Conservation (phyloP, 768 basidiomycete genomes). For the Rhizopogon sp. region DNA sequence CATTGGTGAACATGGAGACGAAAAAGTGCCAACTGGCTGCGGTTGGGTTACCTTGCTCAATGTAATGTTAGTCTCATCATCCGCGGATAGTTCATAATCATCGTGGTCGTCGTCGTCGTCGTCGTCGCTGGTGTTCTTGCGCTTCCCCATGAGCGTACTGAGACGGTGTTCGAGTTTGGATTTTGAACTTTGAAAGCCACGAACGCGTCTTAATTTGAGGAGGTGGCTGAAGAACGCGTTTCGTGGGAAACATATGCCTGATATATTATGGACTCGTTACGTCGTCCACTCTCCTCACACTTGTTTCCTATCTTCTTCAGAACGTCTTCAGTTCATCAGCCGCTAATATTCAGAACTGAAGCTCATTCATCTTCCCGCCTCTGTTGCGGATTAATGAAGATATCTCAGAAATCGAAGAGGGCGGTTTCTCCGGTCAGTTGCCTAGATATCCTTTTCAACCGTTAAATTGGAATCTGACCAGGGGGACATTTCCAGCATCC, state of each 20-base stretch:
- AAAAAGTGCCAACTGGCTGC: background rate
- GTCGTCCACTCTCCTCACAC: conserved; percentile 13
- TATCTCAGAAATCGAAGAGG: conserved; percentile 81
- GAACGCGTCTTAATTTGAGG: conserved; percentile 8
- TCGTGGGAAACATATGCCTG: conserved; percentile 24
- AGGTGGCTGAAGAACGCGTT: background rate
- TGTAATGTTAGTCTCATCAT: background rate
- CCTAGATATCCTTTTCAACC: conserved; percentile 1
- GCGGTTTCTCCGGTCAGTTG: conserved; percentile 66
- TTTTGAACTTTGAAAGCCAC: background rate
- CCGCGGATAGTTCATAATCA: conserved; percentile 5
- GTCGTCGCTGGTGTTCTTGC: conserved; percentile 12
- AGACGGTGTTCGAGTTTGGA: background rate
- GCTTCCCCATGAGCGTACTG: conserved; percentile 10
- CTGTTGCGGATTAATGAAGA: conserved; percentile 75
- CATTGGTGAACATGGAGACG: background rate
- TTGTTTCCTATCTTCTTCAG: conserved; percentile 7
- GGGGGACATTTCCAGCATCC: conserved; percentile 48
- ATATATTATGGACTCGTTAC: conserved; percentile 23
- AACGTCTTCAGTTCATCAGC: conserved; percentile 2
- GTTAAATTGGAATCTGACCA: conserved; percentile 4
- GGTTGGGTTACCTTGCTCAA: background rate
- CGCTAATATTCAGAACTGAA: conserved; percentile 6
- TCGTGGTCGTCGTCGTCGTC: conserved; percentile 19
- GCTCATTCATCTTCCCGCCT: conserved; percentile 26